These are phyloP conservation scores for Arthrinium puccinioides DNA, from an alignment of 2,329 filamentous ascomycete genomes.

Conservation along the genomic window DNA sequence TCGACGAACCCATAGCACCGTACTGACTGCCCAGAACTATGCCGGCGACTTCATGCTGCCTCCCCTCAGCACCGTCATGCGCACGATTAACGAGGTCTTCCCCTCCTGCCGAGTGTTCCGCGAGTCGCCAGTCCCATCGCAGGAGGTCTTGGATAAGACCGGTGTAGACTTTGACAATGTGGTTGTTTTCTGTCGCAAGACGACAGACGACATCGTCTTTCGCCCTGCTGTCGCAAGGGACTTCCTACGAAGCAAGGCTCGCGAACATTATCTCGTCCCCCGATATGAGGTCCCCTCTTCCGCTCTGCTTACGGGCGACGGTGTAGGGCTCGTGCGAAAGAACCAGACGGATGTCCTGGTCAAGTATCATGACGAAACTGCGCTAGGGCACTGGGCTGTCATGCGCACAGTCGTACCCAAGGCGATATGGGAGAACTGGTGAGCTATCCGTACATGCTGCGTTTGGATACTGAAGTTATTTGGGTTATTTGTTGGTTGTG, in stretches of 20 bases:
- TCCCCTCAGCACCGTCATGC: constrained; percentile 68
- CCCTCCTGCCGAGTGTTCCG: constrained; percentile 88
- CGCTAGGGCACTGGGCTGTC: constrained; percentile 80
- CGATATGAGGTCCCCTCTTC: constrained; percentile 57
- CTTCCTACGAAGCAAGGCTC: constrained; percentile 62
- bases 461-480: not conserved
- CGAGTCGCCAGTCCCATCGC: constrained; percentile 54
- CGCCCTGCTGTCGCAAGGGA: constrained; percentile 58
- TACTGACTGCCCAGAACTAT: constrained; percentile 61
- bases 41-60: constrained; percentile 79
- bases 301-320: constrained; percentile 36
- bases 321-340: constrained; percentile 47
- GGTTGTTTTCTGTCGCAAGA: constrained; percentile 86
- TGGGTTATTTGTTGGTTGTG: too few relatives aligned
- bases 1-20: not conserved
- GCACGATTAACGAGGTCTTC: constrained; percentile 77
- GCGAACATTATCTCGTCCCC: constrained; percentile 65
- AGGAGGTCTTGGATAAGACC: constrained; percentile 36
- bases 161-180: constrained; percentile 84
- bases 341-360: constrained; percentile 62
- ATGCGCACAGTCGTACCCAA: constrained; percentile 80
- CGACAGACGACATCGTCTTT: constrained; percentile 49
- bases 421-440: constrained; percentile 85
- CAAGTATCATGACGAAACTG: constrained; percentile 67
- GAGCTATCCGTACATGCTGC: constrained; percentile 16